Evolutionary conservation across 768 basidiomycete genomes (phyloP), one percentile per base, ranked within the genome.

Genomic region (Rhizopogon vulgaris): DNA sequence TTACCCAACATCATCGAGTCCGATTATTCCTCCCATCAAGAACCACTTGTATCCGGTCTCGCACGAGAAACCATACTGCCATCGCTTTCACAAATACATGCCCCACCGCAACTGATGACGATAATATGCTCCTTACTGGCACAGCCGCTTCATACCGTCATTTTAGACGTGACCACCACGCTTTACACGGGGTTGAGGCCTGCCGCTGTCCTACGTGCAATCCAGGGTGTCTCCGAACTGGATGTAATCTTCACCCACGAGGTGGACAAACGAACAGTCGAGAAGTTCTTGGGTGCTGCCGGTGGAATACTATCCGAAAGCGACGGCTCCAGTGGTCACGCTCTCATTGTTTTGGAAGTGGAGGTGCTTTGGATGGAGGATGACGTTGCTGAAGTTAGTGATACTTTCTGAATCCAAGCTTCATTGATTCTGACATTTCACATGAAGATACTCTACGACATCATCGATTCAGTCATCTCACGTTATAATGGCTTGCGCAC

Each of bases 231-330:
- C 18, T 59, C 56, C 12, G 56, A 67, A 22, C 58, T 67, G 67
- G 61, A 61, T 27, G 47, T 67, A 34, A 36, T 67, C 38, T 67
- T 67, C 38, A 58, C 53, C 3, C 54, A 66, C n/a, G 67, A 63
- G 22, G 66, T 67, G n/a, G 66, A 67, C 45, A 67, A 63, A 57
- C 51, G 66, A 43, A 67, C 67, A 0, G 65, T 63, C 9, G 66
- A 69, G 38, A 67, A 67, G 30, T 67, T 67, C 36, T 62, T 67
- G 22, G 63, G 57, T 0, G 52, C 59, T 0, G 60, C 63, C 15
- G 66, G 66, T 14, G 55, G 51, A 32, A 58, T 60, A 43, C 25
- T 67, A 11, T 52, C 60, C 1, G 59, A 57, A 4, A 51, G 43
- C 8, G 41, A 22, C 11, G 14, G 46, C 12, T 39, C 52, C 32